Conservation (phyloP, 805 yeast genomes). For the Saccharomycopsis sp. region DNA sequence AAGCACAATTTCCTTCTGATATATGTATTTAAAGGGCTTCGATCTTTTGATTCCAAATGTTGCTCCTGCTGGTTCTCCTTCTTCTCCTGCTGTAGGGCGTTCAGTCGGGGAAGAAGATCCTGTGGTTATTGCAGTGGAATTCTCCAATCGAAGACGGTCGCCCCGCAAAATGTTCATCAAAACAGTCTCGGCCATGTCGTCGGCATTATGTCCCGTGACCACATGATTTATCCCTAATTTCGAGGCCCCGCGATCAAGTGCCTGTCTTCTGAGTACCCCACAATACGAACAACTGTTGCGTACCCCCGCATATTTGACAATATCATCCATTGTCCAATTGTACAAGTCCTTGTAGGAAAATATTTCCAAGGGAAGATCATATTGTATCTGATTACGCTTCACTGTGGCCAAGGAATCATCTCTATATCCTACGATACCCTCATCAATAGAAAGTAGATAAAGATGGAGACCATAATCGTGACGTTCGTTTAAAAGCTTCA, state of each 20-base stretch:
- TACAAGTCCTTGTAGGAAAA: slow-evolving; percentile 84
- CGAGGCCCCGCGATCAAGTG: slow-evolving; percentile 92
- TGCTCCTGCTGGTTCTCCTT: background rate
- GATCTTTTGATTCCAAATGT: slow-evolving; percentile 61
- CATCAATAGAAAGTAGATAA: slow-evolving; percentile 83
- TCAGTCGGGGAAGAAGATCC: slow-evolving; percentile 61
- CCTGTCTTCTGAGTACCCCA: slow-evolving; percentile 95
- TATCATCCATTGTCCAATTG: slow-evolving; percentile 98
- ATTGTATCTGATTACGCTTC: slow-evolving; percentile 83
- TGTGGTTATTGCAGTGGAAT: slow-evolving; percentile 81
- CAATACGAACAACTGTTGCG: slow-evolving; percentile 95
- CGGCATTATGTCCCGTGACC: slow-evolving; percentile 98
- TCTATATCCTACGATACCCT: slow-evolving; percentile 94
- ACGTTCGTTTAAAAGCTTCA: slow-evolving; percentile 83
- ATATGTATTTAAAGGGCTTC: slow-evolving; percentile 92
- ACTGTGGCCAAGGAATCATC: slow-evolving; percentile 97
- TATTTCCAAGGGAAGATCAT: slow-evolving; percentile 69
- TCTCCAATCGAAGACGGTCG: slow-evolving; percentile 88
- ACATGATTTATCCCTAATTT: slow-evolving; percentile 81
- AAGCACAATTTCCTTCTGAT: slow-evolving; percentile 93
- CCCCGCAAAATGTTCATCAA: slow-evolving; percentile 92
- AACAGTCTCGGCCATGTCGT: slow-evolving; percentile 98
- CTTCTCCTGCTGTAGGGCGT: background rate
- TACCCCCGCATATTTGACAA: slow-evolving; percentile 89
- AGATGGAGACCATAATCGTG: slow-evolving; percentile 83